Conservation (phyloP, 108 stramenopile species). For the Nitzschia sp. region DNA sequence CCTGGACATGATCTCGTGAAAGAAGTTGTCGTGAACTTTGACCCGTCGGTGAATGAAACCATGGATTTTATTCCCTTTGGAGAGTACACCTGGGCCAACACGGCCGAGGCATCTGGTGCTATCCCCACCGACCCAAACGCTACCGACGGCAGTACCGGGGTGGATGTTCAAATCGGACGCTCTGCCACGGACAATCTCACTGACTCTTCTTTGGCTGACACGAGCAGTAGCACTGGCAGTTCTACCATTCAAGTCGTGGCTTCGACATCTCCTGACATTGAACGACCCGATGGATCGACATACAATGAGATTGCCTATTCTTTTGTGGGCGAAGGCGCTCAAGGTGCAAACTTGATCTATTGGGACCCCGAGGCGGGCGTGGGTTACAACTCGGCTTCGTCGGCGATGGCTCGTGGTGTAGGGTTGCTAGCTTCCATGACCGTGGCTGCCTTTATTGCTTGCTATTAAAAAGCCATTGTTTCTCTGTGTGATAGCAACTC, state of each 20-base stretch:
- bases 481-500: too few relatives aligned
- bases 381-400: conserved; percentile 14
- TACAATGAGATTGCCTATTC: conserved; percentile 26
- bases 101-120: conserved; percentile 11
- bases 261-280: conserved; percentile 14
- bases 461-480: too few relatives aligned
- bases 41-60: not conserved
- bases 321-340: conserved; percentile 28
- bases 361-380: conserved; percentile 44
- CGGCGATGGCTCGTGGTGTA: conserved; percentile 2
- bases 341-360: conserved; percentile 20
- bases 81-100: conserved; percentile 31
- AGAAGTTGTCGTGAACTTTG: not conserved
- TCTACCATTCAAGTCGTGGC: conserved; percentile 33
- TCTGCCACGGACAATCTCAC: too few relatives aligned
- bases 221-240: not conserved
- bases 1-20: not conserved
- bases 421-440: too few relatives aligned
- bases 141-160: too few relatives aligned
- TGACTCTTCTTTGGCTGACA: not conserved
- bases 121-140: not conserved
- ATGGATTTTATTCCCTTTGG: conserved; percentile 22
- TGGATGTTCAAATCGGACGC: too few relatives aligned
- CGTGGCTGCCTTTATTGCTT: too few relatives aligned
- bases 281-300: too few relatives aligned